Base-by-base conservation (phyloP, 441 rosid species). In the Populus trichocarpa region DNA sequence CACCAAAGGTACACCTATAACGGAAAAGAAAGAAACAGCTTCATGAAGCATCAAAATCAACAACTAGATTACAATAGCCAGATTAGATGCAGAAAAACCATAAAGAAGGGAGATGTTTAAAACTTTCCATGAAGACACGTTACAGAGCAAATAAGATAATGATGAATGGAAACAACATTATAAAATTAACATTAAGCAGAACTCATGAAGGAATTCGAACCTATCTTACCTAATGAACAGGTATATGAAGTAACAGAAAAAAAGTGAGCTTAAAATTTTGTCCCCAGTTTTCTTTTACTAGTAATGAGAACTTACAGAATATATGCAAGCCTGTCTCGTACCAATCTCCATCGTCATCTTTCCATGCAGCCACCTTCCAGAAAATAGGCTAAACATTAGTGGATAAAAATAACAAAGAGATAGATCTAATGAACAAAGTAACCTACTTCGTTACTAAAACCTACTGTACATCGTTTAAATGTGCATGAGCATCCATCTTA, bases 281-380 rank as follows among this genome's bases (percentile, higher is more conserved):
- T 26, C 33, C 22, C 72, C 2, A 13, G 53, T 42, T 42, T 42
- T 18, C 18, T 42, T 42, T 42, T 1, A 42, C 53, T 42, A 13
- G 53, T 42, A 13, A 42, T 1, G 1, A 13, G 53, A 67, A 85
- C 98, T 93, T 88, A 95, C 97, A 95, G 86, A 95, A 95, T 83
- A 93, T 93, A 84, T 95, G 99, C 83, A 95, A 83, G 42, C 98
- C 95, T 50, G 97, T 95, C 83, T 95, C 98, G 30, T 93, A 92
- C 95, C 99, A 93, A 81, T 95, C 98, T 70, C 97, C 98, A 82
- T 91, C 95, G 59, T 86, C 89, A 85, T 93, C 97, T 84, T 90
- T 92, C 99, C 99, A 93, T 14, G 98, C 98, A 80, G 97, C 98
- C 78, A 93, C 89, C 98, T 93, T 75, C 26, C 53, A 32, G 46